Conservation (phyloP, 768 basidiomycete species). For the Coprinopsis sp. region DNA sequence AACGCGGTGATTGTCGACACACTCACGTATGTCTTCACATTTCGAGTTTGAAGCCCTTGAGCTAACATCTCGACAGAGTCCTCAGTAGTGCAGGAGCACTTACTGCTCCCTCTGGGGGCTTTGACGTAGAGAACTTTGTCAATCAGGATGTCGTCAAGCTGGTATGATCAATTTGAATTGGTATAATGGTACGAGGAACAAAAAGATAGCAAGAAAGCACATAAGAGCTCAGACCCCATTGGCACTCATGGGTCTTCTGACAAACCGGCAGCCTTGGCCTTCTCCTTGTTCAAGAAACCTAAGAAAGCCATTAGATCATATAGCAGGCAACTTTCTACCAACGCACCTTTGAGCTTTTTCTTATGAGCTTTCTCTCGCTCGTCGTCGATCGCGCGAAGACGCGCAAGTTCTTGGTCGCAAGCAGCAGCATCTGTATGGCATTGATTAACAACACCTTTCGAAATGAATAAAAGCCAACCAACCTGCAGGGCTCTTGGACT, state of each 20-base stretch:
- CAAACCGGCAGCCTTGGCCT: conserved; percentile 20
- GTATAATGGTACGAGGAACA: neutral
- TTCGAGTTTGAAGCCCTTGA: neutral
- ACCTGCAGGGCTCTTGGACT: conserved; percentile 62
- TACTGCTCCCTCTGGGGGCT: conserved; percentile 10
- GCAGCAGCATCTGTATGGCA: conserved; percentile 43
- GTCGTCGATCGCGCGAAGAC: conserved; percentile 59
- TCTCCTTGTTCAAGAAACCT: conserved; percentile 53
- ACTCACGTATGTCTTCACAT: conserved; percentile 45
- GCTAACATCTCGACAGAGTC: neutral
- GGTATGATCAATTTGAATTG: conserved; percentile 23
- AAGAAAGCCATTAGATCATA: neutral
- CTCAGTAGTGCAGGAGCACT: conserved; percentile 11
- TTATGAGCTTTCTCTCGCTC: conserved; percentile 62
- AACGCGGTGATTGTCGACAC: conserved; percentile 65
- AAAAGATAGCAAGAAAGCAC: conserved; percentile 4
- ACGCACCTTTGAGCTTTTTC: conserved; percentile 68
- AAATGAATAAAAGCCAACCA: conserved; percentile 5
- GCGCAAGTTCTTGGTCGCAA: conserved; percentile 60
- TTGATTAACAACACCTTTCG: neutral
- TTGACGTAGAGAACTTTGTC: conserved; percentile 10
- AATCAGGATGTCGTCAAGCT: conserved; percentile 47
- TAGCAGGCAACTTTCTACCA: neutral
- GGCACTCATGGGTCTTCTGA: no score
- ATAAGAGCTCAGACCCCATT: no score